Percentiles rank a stretch among this genome's conserved stretches.
Evolutionary conservation across 768 basidiomycete species (phyloP).

Genomic region (Termitomyces sp.): DNA sequence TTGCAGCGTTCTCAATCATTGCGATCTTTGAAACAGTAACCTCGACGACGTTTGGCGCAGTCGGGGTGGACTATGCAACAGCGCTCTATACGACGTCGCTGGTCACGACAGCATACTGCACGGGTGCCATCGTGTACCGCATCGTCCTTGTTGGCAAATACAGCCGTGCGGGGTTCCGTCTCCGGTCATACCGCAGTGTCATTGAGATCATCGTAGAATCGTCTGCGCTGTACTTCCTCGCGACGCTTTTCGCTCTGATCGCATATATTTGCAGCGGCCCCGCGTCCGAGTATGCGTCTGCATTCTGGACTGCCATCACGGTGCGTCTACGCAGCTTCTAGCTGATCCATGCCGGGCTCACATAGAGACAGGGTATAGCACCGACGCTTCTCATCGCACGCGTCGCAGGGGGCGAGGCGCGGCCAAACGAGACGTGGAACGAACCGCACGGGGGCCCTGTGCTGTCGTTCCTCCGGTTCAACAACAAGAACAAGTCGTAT

Average conservation of each 20-base stretch:
- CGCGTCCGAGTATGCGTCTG: constrained; percentile 13
- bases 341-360: neutral
- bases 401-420: constrained; percentile 10
- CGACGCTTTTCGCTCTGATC: constrained; percentile 12
- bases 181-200: constrained; percentile 12
- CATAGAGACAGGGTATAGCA: constrained; percentile 7
- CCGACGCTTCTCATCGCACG: constrained; percentile 13
- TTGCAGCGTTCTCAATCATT: constrained; percentile 11
- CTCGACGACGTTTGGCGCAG: constrained; percentile 8
- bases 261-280: constrained; percentile 12
- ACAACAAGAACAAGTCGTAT: neutral
- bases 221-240: constrained; percentile 10
- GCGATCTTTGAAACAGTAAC: constrained; percentile 10
- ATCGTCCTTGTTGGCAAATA: constrained; percentile 3
- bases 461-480: constrained; percentile 12
- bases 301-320: constrained; percentile 13
- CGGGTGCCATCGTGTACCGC: constrained; percentile 10
- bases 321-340: neutral
- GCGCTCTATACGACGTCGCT: constrained; percentile 13
- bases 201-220: constrained; percentile 14
- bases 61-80: constrained; percentile 13
- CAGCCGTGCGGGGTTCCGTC: neutral
- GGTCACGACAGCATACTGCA: constrained; percentile 12
- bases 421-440: constrained; percentile 11
- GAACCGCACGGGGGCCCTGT: neutral